phyloP scores from a whole-genome alignment of 164 flowering plant genomes.

The Tetrastigma voinierianum region DNA sequence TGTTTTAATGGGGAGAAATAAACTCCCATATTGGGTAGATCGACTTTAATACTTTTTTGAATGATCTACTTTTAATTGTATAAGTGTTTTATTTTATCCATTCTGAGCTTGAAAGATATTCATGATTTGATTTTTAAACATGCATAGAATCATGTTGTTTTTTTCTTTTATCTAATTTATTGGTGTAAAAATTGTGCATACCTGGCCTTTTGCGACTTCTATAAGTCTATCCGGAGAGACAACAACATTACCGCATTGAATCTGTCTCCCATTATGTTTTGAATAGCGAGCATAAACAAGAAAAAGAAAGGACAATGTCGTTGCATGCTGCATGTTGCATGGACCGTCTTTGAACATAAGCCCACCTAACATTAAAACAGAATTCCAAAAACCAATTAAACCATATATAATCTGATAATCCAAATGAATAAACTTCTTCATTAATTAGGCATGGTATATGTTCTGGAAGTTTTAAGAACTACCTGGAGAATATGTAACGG shows the following conservation, averaged over 20 bases:
- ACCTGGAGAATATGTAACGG: slow-evolving; percentile 52
- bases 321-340: slow-evolving; percentile 54
- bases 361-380: slow-evolving; percentile 43
- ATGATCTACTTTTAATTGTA: too few relatives aligned
- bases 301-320: slow-evolving; percentile 52
- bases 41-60: too few relatives aligned
- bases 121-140: background rate
- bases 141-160: too few relatives aligned
- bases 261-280: slow-evolving; percentile 1
- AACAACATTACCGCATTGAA: slow-evolving; percentile 31
- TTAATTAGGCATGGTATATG: too few relatives aligned
- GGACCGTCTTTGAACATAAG: slow-evolving; percentile 47
- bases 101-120: too few relatives aligned
- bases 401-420: too few relatives aligned
- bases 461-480: background rate
- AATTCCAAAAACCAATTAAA: background rate
- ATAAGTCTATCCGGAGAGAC: slow-evolving; percentile 35
- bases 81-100: too few relatives aligned
- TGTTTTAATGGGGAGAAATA: too few relatives aligned
- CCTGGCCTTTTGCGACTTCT: slow-evolving; percentile 40
- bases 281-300: slow-evolving; percentile 34
- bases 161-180: too few relatives aligned
- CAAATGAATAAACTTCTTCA: background rate
- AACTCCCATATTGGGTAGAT: background rate
- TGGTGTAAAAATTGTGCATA: too few relatives aligned